Base-by-base conservation (phyloP, 352 stramenopile species). In the Halophytophthora polymorphica region DNA sequence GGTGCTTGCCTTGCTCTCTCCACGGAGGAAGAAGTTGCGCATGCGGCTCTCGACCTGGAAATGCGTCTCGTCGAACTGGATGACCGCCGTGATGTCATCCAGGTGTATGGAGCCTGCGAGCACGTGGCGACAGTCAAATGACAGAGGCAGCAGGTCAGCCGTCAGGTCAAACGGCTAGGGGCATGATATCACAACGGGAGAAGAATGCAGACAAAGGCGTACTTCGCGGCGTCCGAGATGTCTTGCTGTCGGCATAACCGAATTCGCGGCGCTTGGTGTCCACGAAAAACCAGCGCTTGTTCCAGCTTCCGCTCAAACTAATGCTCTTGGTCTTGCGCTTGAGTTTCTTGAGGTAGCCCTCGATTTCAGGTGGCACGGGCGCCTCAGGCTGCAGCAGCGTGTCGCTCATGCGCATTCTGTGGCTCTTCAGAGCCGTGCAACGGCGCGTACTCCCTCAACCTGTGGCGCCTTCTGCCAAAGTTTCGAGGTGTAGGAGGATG, bases 211-310 rank as follows among this genome's bases (percentile, higher is more conserved):
- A 43, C 4, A 4, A 15, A 21, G 2, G 61, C 68, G 44, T 77
- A 89, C 77, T 88, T 39, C 65, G 57, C 12, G 74, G 64, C 1
- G 67, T 72, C 6, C 54, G 77, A 0, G 70, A 64, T 0, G 64
- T 41, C 50, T 82, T 79, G 46, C 41, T 81, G 34, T 77, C 69
- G 0, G 83, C 59, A 45, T 93, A 93, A 2, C 83, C 74, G 48
- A 93, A 92, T 39, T 92, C 83, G 19, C 73, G 69, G 10, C 73
- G 76, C 61, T 83, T 79, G 3, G 70, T 61, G 46, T 93, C 81
- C 22, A 93, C 79, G 35, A 89, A 93, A 67, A 93, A 93, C 83
- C 79, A 93, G 25, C 83, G 78, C 56, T 85, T 88, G 74, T 90
- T 93, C 81, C 79, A 93, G 52, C 83, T 87, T 2, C 78, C 79